Evolutionary conservation across 1,284 basidiomycete genomes (phyloP).

Genomic region (Ustilago hordei): DNA sequence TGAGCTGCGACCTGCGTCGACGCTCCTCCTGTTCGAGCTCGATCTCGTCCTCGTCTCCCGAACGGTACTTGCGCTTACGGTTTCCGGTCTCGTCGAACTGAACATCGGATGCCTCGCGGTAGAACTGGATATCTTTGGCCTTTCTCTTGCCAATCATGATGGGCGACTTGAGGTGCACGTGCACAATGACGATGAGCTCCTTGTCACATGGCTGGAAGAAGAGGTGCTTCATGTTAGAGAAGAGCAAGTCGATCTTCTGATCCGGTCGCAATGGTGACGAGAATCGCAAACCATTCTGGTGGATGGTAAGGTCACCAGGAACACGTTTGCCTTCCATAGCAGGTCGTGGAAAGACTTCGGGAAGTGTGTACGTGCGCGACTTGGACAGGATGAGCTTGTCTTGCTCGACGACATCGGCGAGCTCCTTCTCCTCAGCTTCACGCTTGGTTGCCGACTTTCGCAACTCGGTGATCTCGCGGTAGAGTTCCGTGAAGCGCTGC

Average conservation of each 20-base stretch:
- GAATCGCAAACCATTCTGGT: slow-evolving; percentile 95
- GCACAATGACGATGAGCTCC: slow-evolving; percentile 93
- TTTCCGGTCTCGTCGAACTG: slow-evolving; percentile 99
- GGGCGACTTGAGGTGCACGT: slow-evolving; percentile 91
- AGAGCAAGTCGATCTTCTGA: slow-evolving; percentile 75
- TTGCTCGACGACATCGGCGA: slow-evolving; percentile 97
- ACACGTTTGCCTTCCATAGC: slow-evolving; percentile 89
- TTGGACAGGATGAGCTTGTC: slow-evolving; percentile 88
- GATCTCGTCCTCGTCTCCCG: slow-evolving; percentile 98
- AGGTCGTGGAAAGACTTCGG: slow-evolving; percentile 93
- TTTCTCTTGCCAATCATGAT: slow-evolving; percentile 99
- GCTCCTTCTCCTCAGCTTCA: slow-evolving; percentile 96
- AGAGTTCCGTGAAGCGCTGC: slow-evolving; percentile 87
- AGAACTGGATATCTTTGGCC: slow-evolving; percentile 97
- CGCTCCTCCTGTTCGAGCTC: slow-evolving; percentile 98
- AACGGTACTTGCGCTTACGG: slow-evolving; percentile 93
- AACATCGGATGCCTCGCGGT: slow-evolving; percentile 96
- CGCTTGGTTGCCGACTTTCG: slow-evolving; percentile 97
- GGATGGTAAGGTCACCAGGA: slow-evolving; percentile 96
- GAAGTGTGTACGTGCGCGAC: slow-evolving; percentile 73
- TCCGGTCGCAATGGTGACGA: slow-evolving; percentile 76
- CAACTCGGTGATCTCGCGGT: slow-evolving; percentile 91
- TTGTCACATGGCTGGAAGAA: slow-evolving; percentile 99
- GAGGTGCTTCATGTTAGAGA: slow-evolving; percentile 97
- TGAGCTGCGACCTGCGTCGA: slow-evolving; percentile 85